phyloP scores from a whole-genome alignment of 805 yeast genomes.

The Cyberlindnera nakhonratchasimensis region DNA sequence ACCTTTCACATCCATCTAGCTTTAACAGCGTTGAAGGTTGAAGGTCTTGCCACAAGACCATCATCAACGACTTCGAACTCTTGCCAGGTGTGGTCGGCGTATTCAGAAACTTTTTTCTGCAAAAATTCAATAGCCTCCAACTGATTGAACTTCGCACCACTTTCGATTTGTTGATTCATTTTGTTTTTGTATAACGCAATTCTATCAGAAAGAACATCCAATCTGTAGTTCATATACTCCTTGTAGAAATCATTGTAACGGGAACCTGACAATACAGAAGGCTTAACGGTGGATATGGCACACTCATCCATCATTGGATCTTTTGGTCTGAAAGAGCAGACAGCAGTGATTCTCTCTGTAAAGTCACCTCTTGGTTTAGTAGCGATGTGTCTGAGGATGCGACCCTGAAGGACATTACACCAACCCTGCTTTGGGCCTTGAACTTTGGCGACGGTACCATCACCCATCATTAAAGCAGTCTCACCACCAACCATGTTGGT shows the following conservation, averaged over 20 bases:
- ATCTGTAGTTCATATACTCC: constrained; percentile 38
- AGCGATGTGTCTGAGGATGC: constrained; percentile 44
- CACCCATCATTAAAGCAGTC: constrained; percentile 42
- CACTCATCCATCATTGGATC: constrained; percentile 37
- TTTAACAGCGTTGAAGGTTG: constrained; percentile 21
- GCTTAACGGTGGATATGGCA: constrained; percentile 40
- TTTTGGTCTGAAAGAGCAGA: constrained; percentile 41
- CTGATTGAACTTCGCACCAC: constrained; percentile 36
- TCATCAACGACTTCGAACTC: constrained; percentile 35
- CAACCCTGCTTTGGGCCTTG: constrained; percentile 46
- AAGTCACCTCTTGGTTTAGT: constrained; percentile 38
- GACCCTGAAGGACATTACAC: constrained; percentile 48
- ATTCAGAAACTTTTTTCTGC: constrained; percentile 26
- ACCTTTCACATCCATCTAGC: constrained; percentile 16
- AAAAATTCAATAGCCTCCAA: constrained; percentile 32
- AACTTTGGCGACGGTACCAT: constrained; percentile 25
- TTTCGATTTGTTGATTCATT: constrained; percentile 22
- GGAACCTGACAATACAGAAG: constrained; percentile 35
- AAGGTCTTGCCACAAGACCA: constrained; percentile 27
- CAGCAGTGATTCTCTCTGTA: constrained; percentile 41
- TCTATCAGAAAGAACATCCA: constrained; percentile 34
- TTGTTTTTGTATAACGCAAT: constrained; percentile 27
- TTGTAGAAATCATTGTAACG: constrained; percentile 38
- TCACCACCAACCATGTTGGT: constrained; percentile 59
- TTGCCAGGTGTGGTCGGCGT: constrained; percentile 32